phyloP scores from a whole-genome alignment of 345 rosid genomes.

The Eutrema japonicum region DNA sequence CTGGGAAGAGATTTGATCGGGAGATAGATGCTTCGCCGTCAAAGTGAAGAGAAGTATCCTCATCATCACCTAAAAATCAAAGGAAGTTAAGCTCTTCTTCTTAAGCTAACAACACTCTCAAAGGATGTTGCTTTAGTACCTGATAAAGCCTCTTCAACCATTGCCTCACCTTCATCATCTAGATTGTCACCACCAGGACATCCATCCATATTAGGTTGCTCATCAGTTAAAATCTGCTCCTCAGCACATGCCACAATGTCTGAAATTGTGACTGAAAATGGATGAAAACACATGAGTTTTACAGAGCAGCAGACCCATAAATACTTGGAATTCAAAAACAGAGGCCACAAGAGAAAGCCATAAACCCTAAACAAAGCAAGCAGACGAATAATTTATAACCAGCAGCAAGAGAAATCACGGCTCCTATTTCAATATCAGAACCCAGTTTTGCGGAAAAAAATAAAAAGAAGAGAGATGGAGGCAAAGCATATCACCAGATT shows the following conservation, averaged over 20 bases:
- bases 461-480: background rate
- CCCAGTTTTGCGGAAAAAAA: background rate
- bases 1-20: too few relatives aligned
- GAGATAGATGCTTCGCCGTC: too few relatives aligned
- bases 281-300: background rate
- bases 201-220: constrained; percentile 86
- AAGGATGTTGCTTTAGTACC: too few relatives aligned
- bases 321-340: background rate
- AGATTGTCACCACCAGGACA: constrained; percentile 71
- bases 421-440: background rate
- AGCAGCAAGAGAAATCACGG: background rate
- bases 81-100: background rate
- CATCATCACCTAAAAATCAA: constrained; percentile 69
- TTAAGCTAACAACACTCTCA: background rate
- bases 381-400: background rate
- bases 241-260: constrained; percentile 72
- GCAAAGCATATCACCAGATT: constrained; percentile 46
- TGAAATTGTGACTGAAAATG: constrained; percentile 47
- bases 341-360: background rate
- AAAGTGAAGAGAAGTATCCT: too few relatives aligned
- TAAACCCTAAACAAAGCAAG: background rate
- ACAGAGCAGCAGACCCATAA: background rate
- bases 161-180: too few relatives aligned
- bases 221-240: constrained; percentile 72
- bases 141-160: too few relatives aligned